Percentiles rank a stretch among this genome's conserved stretches.
Conservation (phyloP, 1,284 basidiomycete species). For the Boletus mariae region DNA sequence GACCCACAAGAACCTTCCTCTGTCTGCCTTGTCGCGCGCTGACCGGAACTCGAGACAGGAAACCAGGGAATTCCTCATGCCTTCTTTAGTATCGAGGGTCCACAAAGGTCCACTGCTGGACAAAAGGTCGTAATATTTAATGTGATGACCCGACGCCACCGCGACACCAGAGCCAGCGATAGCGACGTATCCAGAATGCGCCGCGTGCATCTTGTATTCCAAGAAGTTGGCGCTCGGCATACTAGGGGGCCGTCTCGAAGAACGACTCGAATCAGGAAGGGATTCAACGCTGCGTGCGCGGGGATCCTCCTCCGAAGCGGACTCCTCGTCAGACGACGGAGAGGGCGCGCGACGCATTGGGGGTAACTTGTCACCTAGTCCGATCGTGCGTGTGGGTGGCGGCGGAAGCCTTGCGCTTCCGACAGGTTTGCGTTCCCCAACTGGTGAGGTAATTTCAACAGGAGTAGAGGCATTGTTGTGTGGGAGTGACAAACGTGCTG, state of each 20-base stretch:
- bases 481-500: constrained; percentile 15
- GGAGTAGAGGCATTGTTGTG: background rate
- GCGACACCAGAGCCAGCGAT: constrained; percentile 63
- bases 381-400: constrained; percentile 70
- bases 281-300: constrained; percentile 47
- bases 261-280: constrained; percentile 77
- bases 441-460: constrained; percentile 16
- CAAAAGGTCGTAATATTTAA: constrained; percentile 64
- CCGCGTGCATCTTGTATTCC: constrained; percentile 49
- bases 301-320: constrained; percentile 47
- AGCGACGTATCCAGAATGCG: constrained; percentile 53
- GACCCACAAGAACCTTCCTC: constrained; percentile 65
- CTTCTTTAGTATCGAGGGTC: constrained; percentile 60
- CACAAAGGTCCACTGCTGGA: constrained; percentile 46
- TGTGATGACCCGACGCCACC: constrained; percentile 56
- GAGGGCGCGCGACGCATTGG: constrained; percentile 48
- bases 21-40: constrained; percentile 35
- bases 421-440: constrained; percentile 44
- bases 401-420: constrained; percentile 52
- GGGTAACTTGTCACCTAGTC: constrained; percentile 63
- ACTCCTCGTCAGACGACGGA: constrained; percentile 55
- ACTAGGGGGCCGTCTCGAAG: constrained; percentile 75
- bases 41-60: constrained; percentile 76
- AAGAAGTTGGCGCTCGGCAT: constrained; percentile 43
- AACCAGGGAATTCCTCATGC: constrained; percentile 65